phyloP scores from a whole-genome alignment of 164 flowering plant genomes.

The Platanus orientalis region DNA sequence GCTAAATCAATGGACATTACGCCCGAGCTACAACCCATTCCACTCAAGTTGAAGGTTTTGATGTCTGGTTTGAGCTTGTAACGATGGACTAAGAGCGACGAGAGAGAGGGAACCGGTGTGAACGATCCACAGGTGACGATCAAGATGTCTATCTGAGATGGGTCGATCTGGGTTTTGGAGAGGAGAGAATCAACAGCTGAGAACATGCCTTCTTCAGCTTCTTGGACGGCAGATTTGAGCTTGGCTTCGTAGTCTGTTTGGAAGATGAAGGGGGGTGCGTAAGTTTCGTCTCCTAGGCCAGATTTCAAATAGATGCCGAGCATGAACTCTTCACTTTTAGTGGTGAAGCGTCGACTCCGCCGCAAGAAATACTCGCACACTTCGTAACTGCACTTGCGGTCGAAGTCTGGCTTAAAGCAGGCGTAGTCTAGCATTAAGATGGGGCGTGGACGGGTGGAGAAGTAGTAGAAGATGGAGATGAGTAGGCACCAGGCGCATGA shows the following conservation, averaged over 20 bases:
- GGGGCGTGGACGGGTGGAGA: too few relatives aligned
- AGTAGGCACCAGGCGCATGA: too few relatives aligned
- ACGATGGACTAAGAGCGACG: constrained; percentile 40
- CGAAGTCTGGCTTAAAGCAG: too few relatives aligned
- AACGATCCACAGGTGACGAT: constrained; percentile 49
- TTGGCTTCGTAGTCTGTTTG: constrained; percentile 20
- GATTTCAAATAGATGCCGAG: constrained; percentile 42
- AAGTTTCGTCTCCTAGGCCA: constrained; percentile 57
- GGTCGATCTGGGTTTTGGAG: constrained; percentile 27
- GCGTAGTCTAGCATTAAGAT: too few relatives aligned
- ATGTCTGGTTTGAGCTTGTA: constrained; percentile 36
- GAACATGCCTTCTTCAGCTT: constrained; percentile 48
- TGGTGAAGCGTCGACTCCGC: constrained; percentile 18
- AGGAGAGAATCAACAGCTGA: constrained; percentile 35
- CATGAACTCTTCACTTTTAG: constrained; percentile 40
- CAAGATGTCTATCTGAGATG: constrained; percentile 27
- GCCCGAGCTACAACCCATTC: constrained; percentile 70
- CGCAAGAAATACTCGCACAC: constrained; percentile 31
- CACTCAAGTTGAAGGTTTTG: constrained; percentile 44
- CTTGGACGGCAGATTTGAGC: constrained; percentile 33
- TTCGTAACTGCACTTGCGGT: constrained; percentile 32
- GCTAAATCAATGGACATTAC: constrained; percentile 43
- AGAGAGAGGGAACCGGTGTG: constrained; percentile 42
- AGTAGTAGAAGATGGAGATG: too few relatives aligned
- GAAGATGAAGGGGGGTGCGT: constrained; percentile 53